Evolutionary conservation across 805 yeast species (phyloP).

Genomic region (Wickerhamiella galacta): DNA sequence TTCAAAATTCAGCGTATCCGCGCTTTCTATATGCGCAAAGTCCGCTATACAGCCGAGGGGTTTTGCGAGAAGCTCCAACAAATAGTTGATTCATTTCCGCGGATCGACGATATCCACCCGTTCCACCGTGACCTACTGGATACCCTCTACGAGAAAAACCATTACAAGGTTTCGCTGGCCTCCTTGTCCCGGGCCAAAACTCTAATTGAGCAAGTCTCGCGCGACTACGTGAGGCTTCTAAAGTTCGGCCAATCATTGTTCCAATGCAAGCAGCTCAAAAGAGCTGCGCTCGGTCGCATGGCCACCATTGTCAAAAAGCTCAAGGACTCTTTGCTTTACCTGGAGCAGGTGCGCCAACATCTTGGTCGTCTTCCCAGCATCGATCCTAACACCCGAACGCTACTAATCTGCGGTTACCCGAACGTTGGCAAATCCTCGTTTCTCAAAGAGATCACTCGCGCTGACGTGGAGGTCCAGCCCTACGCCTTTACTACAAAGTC

Average conservation of each 20-base stretch:
- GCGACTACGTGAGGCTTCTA: constrained; percentile 86
- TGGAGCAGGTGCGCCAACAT: constrained; percentile 98
- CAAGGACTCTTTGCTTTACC: constrained; percentile 80
- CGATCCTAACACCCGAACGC: constrained; percentile 96
- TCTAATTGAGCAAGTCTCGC: constrained; percentile 83
- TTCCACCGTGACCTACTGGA: constrained; percentile 97
- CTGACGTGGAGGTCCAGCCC: constrained; percentile 98
- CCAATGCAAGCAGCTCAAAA: constrained; percentile 96
- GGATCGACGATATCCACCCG: constrained; percentile 94
- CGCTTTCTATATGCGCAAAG: constrained; percentile 96
- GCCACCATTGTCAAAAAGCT: constrained; percentile 92
- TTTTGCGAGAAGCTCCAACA: constrained; percentile 85
- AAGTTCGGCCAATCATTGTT: constrained; percentile 95
- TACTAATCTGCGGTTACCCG: constrained; percentile 96
- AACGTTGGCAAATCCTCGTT: constrained; percentile 98
- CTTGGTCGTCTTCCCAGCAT: constrained; percentile 94
- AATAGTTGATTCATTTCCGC: constrained; percentile 76
- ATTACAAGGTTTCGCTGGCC: constrained; percentile 90
- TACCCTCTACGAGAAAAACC: constrained; percentile 93
- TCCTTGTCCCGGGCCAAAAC: constrained; percentile 88
- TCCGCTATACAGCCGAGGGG: constrained; percentile 90
- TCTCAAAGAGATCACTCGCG: constrained; percentile 82
- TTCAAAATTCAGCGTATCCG: constrained; percentile 92
- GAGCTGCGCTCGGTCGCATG: constrained; percentile 99
- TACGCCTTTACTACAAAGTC: constrained; percentile 98